Evolutionary conservation across 2,329 filamentous ascomycete genomes (phyloP), one percentile per base, ranked within the genome.

Genomic region (Nemania serpens): DNA sequence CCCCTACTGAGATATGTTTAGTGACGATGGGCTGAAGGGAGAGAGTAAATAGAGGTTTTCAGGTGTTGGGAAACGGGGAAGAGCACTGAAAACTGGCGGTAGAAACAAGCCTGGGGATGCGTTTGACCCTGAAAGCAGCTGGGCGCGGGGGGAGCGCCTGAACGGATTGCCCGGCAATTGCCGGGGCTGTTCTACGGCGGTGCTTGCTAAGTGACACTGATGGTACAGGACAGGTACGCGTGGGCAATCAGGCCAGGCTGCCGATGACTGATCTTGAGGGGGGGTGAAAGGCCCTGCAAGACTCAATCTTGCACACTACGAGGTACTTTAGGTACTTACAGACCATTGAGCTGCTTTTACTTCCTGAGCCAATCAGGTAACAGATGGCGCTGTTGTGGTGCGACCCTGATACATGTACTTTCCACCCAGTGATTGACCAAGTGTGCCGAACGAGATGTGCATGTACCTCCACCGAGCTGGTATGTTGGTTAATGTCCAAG

Each of bases 61-160:
- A 62, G 62, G 59, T 41, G 48, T 48, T 53, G 34, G 37, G 41
- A 48, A 42, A 59, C 25, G 43, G 49, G 49, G 54, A 59, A 61
- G 64, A 62, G 55, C 62, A 55, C 63, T 63, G 63, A 63, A 62
- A 67, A 64, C 37, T 25, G 51, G 62, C 52, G 53, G 46, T 63
- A 53, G 59, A 55, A 50, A 47, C 34, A 39, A 37, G 62, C 65
- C 55, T 64, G 69, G 70, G 70, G 62, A 63, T 69, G 57, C 64
- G 67, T 68, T 72, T 72, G 70, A 72, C 70, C 70, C 69, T 70
- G 69, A 72, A 69, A 68, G 63, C 58, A 42, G 18, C 53, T 50
- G 42, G 56, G 62, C 45, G 59, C 42, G 59, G 61, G 46, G 60
- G 25, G 25, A 29, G 7, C 36, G 46, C 55, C 55, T 57, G 51